Percentiles rank a stretch among this genome's conserved stretches.
phyloP scores from a whole-genome alignment of 495 filamentous ascomycete genomes.

The Aspergillus olivimuriae region DNA sequence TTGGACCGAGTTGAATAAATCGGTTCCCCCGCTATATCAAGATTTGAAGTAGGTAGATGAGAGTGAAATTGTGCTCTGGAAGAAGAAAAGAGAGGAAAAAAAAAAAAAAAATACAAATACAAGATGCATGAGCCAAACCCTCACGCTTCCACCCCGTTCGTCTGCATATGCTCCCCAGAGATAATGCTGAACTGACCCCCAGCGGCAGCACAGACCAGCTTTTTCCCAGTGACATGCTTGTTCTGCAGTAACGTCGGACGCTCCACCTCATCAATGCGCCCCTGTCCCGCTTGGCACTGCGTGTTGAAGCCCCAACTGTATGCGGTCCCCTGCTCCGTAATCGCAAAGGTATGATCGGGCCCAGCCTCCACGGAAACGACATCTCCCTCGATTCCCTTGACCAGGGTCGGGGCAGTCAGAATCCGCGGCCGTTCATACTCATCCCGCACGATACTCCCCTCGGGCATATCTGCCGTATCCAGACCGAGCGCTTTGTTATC shows the following conservation, averaged over 20 bases:
- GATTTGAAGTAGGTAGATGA: too few relatives aligned
- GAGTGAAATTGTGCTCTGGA: too few relatives aligned
- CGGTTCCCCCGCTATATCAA: too few relatives aligned
- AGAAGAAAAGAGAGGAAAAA: neutral
- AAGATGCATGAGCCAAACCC: neutral
- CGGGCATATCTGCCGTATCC: neutral
- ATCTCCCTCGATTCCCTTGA: neutral
- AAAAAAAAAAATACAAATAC: too few relatives aligned
- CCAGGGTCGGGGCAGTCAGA: constrained; percentile 3
- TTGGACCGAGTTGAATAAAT: too few relatives aligned
- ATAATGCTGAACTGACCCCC: neutral
- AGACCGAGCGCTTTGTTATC: constrained; percentile 11
- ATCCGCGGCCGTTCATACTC: constrained; percentile 3
- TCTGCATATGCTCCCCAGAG: neutral
- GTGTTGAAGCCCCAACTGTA: constrained; percentile 12
- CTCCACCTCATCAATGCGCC: neutral
- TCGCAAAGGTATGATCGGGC: constrained; percentile 10
- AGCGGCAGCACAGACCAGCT: neutral
- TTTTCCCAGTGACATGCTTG: neutral
- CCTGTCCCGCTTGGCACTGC: constrained; percentile 6
- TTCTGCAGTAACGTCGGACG: neutral
- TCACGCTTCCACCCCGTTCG: neutral
- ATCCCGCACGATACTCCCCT: constrained; percentile 1
- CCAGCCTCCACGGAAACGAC: neutral
- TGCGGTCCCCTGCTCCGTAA: constrained; percentile 3